These are phyloP conservation scores for Boletus insuetus DNA, from an alignment of 768 basidiomycete species.

Conservation along the genomic window DNA sequence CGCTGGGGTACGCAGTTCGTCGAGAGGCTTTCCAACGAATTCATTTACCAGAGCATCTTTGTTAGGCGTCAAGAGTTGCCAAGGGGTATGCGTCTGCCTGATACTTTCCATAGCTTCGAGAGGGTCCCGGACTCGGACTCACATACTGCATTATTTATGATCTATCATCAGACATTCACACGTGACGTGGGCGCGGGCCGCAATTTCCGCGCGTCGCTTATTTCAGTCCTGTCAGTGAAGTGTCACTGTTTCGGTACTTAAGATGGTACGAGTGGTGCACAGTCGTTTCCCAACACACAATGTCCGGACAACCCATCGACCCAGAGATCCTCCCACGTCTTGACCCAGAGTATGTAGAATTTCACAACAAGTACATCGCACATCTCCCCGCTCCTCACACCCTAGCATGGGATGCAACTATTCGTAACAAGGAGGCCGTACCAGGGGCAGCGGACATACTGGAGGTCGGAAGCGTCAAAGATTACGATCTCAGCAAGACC, in stretches of 20 bases:
- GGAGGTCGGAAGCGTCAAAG: conserved; percentile 51
- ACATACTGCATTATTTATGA: conserved; percentile 1
- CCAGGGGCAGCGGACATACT: conserved; percentile 58
- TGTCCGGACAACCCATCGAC: conserved; percentile 51
- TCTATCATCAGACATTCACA: neutral
- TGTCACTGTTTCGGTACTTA: conserved; percentile 8
- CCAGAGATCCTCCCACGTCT: conserved; percentile 55
- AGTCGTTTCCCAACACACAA: conserved; percentile 6
- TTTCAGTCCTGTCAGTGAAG: neutral
- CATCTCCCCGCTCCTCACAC: conserved; percentile 51
- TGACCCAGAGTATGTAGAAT: conserved; percentile 64
- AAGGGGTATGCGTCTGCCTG: conserved; percentile 48
- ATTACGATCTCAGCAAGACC: conserved; percentile 50
- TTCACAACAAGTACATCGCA: conserved; percentile 51
- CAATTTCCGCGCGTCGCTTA: neutral
- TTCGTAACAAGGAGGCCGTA: conserved; percentile 51
- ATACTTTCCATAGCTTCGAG: conserved; percentile 19
- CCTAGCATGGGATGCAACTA: conserved; percentile 57
- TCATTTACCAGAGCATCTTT: conserved; percentile 50
- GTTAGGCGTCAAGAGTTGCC: conserved; percentile 38
- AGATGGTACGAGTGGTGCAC: conserved; percentile 1
- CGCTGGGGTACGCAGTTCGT: conserved; percentile 69
- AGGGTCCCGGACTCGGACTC: neutral
- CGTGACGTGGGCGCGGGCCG: conserved; percentile 5
- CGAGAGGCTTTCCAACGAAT: conserved; percentile 57